Percentiles rank a stretch among this genome's conserved stretches.
Conservation (phyloP, 768 basidiomycete species). For the Tricholoma furcatifolium region DNA sequence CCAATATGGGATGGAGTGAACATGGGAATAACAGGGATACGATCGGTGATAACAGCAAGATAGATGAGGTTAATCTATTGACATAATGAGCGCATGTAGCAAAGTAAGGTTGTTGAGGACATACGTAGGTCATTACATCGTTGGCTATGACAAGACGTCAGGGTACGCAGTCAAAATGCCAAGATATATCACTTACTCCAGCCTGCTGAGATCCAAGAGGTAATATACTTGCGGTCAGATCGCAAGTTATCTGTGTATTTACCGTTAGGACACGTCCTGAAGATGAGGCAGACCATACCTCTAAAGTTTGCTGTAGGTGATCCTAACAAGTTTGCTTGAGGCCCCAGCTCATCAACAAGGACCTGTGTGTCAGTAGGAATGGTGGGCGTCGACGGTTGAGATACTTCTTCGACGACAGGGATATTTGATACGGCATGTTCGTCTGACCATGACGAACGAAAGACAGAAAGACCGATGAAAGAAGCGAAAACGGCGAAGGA, state of each 20-base stretch:
- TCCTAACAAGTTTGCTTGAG: conserved; percentile 31
- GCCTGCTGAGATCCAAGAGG: conserved; percentile 75
- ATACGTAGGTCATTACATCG: conserved; percentile 73
- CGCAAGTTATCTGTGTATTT: conserved; percentile 56
- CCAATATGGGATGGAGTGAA: conserved; percentile 61
- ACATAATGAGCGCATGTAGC: neutral
- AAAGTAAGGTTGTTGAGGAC: neutral
- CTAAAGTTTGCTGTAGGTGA: conserved; percentile 57
- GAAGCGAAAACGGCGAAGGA: conserved; percentile 28
- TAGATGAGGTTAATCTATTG: conserved; percentile 55
- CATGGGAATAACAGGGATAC: conserved; percentile 56
- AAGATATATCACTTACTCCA: conserved; percentile 53
- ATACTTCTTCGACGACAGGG: conserved; percentile 1
- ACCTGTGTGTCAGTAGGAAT: neutral
- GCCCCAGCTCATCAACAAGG: conserved; percentile 17
- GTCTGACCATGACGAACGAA: conserved; percentile 21
- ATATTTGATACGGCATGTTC: neutral
- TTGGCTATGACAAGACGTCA: conserved; percentile 47
- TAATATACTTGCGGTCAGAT: conserved; percentile 61
- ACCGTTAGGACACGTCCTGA: neutral
- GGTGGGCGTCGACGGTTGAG: neutral
- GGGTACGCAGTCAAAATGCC: conserved; percentile 1
- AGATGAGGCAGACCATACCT: conserved; percentile 33
- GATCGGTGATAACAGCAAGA: conserved; percentile 54
- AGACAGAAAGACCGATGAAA: conserved; percentile 25